phyloP scores from a whole-genome alignment of 352 stramenopile species.

The Phytophthora uliginosa region DNA sequence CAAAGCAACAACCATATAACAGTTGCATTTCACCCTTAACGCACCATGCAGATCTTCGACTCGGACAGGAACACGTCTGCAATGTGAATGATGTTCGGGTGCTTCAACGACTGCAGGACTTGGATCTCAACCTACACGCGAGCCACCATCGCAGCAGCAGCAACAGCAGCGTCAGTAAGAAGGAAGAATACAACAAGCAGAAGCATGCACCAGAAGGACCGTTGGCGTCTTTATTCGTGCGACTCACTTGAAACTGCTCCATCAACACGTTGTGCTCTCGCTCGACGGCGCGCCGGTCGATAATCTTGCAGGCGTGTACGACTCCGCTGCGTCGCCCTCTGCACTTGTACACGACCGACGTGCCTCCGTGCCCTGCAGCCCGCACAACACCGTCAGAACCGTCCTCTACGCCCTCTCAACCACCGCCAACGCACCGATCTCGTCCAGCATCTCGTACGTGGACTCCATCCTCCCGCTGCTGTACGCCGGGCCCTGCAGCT shows the following conservation, averaged over 20 bases:
- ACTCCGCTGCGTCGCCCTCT: conserved; percentile 65
- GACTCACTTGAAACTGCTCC: conserved; percentile 87
- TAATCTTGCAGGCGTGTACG: conserved; percentile 88
- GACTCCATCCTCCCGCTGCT: conserved; percentile 76
- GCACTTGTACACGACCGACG: conserved; percentile 89
- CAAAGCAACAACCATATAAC: not conserved
- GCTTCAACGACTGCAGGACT: conserved; percentile 89
- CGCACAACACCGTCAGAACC: not conserved
- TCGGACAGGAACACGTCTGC: conserved; percentile 89
- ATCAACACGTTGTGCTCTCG: conserved; percentile 83
- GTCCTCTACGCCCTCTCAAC: not conserved
- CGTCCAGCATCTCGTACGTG: conserved; percentile 87
- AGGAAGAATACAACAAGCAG: not conserved
- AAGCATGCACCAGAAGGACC: not conserved
- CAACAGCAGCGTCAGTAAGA: conserved; percentile 7
- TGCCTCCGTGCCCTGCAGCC: conserved; percentile 79
- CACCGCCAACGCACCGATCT: conserved; percentile 73
- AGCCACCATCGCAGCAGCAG: not conserved
- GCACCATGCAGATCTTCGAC: conserved; percentile 89
- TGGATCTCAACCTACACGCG: conserved; percentile 83
- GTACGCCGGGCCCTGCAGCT: conserved; percentile 75
- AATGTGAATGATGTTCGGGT: conserved; percentile 94
- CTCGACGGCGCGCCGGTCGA: conserved; percentile 82
- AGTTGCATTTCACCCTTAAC: not conserved
- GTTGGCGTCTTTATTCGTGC: not conserved